Evolutionary conservation across 2,329 filamentous ascomycete genomes (phyloP), one percentile per base, ranked within the genome.

Genomic region (Alternaria postmessia): DNA sequence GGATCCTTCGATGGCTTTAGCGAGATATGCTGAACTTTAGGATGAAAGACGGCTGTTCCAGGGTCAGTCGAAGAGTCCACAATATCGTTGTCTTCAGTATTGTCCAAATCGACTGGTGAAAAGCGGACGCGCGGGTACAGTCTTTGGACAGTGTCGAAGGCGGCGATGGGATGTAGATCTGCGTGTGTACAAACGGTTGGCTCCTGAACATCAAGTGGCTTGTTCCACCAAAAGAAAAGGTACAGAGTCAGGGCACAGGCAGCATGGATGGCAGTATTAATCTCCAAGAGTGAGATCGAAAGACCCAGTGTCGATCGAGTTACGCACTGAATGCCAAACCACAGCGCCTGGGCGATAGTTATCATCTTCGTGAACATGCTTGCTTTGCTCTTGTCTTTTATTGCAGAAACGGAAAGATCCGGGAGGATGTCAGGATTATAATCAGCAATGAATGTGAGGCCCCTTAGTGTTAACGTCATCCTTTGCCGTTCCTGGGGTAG

Each of bases 371-470:
- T 47, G n/a, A 47, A 47, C 3, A 3, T 3, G n/a, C 16, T 32
- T 1, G 44, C 44, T 9, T 47, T 47, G 7, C 44, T 16, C 12
- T 47, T 47, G 4, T 47, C 44, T 1, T 1, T 0, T 8, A 32
- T 47, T 9, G 0, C 18, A 2, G 44, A 16, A 20, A 3, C 11
- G 6, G 26, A 30, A 2, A 32, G 1, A 14, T 47, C n/a, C 1
- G n/a, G 28, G 1, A 22, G 1, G 0, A 47, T 1, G 1, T 32
- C n/a, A 2, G 44, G n/a, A 1, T 4, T 1, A 0, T 14, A 0
- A 0, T 20, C 6, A 2, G 44, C 11, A 4, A 47, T 8, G 3
- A 3, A 20, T 0, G 2, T 5, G 1, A 32, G 26, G 3, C 26
- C 28, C 0, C 6, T 0, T 1, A 3, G 7, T 32, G 11, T 47